Conservation (phyloP, 2,329 filamentous ascomycete species). For the Lachnellula willkommii region DNA sequence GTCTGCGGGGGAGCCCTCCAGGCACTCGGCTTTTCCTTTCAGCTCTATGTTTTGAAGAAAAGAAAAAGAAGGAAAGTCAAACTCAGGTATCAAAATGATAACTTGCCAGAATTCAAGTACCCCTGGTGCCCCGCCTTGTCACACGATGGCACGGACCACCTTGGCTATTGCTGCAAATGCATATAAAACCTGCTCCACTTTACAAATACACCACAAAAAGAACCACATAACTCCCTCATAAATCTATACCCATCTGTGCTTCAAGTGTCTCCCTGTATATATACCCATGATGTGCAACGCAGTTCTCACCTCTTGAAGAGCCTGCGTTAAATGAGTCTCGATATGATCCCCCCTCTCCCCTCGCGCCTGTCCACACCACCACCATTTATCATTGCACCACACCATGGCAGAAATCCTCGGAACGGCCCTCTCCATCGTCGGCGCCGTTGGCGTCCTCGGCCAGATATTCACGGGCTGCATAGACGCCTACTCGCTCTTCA, state of each 20-base stretch:
- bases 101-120: background rate
- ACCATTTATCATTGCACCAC: background rate
- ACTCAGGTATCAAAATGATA: background rate
- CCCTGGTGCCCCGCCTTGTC: background rate
- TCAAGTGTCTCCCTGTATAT: background rate
- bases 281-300: background rate
- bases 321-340: background rate
- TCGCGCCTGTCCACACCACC: too few species aligned
- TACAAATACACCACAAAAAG: background rate
- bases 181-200: background rate
- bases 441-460: constrained; percentile 41
- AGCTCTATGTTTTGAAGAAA: background rate
- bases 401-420: constrained; percentile 38
- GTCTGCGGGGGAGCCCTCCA: too few species aligned
- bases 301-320: background rate
- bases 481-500: constrained; percentile 42
- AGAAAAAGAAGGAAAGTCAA: background rate
- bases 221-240: background rate
- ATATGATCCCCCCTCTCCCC: background rate
- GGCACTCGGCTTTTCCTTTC: background rate
- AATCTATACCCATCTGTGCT: background rate
- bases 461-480: constrained; percentile 45
- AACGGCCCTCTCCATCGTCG: constrained; percentile 39
- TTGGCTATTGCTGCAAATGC: background rate
- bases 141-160: background rate